Conservation (phyloP, 768 basidiomycete genomes). For the Amanita pallidorosea region DNA sequence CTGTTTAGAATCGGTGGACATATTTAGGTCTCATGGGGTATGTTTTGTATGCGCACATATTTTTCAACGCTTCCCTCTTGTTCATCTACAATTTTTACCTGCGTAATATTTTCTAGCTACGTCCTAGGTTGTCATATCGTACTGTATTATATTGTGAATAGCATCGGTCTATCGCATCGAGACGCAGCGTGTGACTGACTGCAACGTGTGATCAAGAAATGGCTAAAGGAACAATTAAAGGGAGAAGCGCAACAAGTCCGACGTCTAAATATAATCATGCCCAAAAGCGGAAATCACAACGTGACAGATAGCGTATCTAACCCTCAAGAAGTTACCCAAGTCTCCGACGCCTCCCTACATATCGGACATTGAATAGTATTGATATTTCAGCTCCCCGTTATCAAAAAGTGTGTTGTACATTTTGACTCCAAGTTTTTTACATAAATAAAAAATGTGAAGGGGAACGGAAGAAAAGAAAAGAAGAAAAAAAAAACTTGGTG, state of each 20-base stretch:
- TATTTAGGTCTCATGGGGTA: slow-evolving; percentile 1
- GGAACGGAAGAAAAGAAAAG: not conserved
- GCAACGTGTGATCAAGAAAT: too few relatives aligned
- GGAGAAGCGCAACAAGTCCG: too few relatives aligned
- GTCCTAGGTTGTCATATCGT: not conserved
- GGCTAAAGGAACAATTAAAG: too few relatives aligned
- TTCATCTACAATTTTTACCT: not conserved
- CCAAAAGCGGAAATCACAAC: not conserved
- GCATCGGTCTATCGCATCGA: slow-evolving; percentile 5
- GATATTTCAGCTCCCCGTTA: not conserved
- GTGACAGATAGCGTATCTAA: not conserved
- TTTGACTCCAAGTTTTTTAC: not conserved
- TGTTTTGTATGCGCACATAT: not conserved
- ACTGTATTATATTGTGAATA: slow-evolving; percentile 11
- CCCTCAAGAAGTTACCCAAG: not conserved
- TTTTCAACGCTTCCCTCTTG: slow-evolving; percentile 1
- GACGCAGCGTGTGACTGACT: not conserved
- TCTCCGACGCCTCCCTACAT: not conserved
- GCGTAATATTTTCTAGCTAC: not conserved
- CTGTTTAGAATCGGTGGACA: not conserved
- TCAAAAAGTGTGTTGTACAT: not conserved
- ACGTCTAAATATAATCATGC: too few relatives aligned
- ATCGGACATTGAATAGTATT: not conserved
- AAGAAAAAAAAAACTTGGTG: not conserved
- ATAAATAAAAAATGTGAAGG: not conserved